These are phyloP conservation scores for Venturiaceae sp. DNA, from an alignment of 2,329 filamentous ascomycete genomes.

Conservation along the genomic window DNA sequence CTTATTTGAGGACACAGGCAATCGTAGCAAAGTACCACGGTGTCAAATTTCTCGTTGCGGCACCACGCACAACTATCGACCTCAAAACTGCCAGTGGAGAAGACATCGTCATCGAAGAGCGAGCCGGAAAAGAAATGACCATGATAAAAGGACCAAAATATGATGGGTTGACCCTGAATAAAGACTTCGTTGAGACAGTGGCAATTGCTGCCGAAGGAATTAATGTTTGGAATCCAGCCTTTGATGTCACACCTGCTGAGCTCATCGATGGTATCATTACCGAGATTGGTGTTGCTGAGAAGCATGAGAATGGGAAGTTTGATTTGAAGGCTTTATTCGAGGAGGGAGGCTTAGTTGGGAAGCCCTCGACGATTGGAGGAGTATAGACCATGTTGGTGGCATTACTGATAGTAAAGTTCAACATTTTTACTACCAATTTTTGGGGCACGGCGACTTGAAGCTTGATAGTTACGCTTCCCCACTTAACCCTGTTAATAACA, in stretches of 20 bases:
- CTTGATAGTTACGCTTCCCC: too few species aligned
- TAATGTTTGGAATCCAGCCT: conserved; percentile 90
- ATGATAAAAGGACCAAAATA: conserved; percentile 69
- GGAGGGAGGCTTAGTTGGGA: background rate
- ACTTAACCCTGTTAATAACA: too few species aligned
- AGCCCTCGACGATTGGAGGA: background rate
- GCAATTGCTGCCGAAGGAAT: conserved; percentile 71
- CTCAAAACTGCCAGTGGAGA: conserved; percentile 65
- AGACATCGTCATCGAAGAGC: conserved; percentile 85
- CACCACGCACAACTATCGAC: conserved; percentile 90
- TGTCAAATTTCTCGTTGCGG: conserved; percentile 89
- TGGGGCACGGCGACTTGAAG: too few species aligned
- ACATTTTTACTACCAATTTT: too few species aligned
- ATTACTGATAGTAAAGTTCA: too few species aligned
- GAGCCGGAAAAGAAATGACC: conserved; percentile 71
- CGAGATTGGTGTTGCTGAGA: conserved; percentile 79
- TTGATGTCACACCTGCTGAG: conserved; percentile 83
- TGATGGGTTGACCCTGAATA: conserved; percentile 52
- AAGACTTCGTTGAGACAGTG: conserved; percentile 54
- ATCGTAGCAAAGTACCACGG: conserved; percentile 84
- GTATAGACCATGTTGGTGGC: background rate
- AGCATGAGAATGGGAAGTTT: conserved; percentile 62
- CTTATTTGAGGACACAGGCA: conserved; percentile 32
- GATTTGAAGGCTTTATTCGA: conserved; percentile 38
- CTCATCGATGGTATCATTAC: conserved; percentile 93